Conservation (phyloP, 176 grass and related monocot species). For the Carex scoparia region DNA sequence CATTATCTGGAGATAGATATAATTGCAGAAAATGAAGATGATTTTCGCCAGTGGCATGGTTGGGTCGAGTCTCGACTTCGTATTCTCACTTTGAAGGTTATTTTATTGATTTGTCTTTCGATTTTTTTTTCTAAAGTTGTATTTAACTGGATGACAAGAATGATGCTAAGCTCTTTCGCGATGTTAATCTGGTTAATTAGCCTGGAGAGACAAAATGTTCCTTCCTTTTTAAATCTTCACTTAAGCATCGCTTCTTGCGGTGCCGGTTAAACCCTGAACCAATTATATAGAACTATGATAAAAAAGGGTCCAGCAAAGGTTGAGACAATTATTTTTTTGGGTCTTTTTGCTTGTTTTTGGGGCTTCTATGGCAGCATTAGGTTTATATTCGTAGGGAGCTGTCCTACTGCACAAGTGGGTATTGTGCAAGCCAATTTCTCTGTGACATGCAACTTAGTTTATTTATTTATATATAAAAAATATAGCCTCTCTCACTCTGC, state of each 20-base stretch:
- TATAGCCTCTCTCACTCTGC: not conserved
- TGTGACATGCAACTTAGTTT: constrained; percentile 8
- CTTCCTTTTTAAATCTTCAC: not conserved
- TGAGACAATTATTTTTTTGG: not conserved
- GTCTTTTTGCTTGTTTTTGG: not conserved
- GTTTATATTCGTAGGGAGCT: not conserved
- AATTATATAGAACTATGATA: not conserved
- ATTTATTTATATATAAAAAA: not conserved
- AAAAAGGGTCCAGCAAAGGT: not conserved
- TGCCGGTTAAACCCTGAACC: not conserved
- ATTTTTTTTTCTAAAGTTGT: not conserved
- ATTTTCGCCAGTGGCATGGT: constrained; percentile 92
- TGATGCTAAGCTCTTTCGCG: not conserved
- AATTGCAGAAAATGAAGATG: constrained; percentile 68
- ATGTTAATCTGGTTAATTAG: not conserved
- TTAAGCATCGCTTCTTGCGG: not conserved
- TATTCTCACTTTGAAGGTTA: constrained; percentile 80
- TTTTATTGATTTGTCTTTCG: constrained; percentile 13
- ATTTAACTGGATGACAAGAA: not conserved
- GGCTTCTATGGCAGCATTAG: too few relatives aligned
- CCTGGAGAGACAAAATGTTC: not conserved
- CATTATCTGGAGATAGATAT: constrained; percentile 79
- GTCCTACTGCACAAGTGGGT: not conserved
- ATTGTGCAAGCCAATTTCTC: not conserved
- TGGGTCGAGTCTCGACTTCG: constrained; percentile 92